Conservation (phyloP, 441 rosid species). For the Populus hybrid region DNA sequence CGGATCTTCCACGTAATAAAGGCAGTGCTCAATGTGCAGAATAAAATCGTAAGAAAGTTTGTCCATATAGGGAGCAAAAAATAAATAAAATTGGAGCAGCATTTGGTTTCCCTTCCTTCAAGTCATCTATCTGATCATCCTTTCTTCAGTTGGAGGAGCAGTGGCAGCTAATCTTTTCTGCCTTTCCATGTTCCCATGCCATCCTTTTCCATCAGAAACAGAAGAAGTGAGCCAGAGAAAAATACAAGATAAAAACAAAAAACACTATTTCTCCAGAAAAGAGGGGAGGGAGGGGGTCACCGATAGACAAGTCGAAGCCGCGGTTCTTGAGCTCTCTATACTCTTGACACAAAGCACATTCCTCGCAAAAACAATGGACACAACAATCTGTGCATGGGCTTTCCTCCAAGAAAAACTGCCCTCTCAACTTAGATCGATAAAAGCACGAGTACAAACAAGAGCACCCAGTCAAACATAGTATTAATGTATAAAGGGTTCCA, state of each 20-base stretch:
- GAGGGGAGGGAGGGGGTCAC: neutral
- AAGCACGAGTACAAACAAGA: constrained; percentile 32
- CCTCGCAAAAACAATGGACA: constrained; percentile 33
- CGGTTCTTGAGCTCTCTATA: constrained; percentile 35
- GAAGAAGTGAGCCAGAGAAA: neutral
- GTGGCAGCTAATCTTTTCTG: constrained; percentile 15
- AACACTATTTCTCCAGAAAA: neutral
- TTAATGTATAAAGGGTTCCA: constrained; percentile 26
- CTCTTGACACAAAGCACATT: constrained; percentile 41
- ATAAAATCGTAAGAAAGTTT: too few relatives aligned
- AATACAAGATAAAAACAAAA: neutral
- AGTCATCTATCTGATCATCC: constrained; percentile 17
- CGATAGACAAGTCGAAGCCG: constrained; percentile 39
- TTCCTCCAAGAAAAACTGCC: constrained; percentile 28
- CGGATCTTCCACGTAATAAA: neutral
- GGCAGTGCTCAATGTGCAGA: neutral
- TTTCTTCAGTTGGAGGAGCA: constrained; percentile 22
- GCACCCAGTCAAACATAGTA: constrained; percentile 34
- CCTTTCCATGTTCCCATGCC: constrained; percentile 34
- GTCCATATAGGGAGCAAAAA: neutral
- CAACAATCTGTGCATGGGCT: constrained; percentile 32
- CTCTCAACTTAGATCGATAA: constrained; percentile 37
- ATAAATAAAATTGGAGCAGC: neutral
- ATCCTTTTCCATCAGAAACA: constrained; percentile 18
- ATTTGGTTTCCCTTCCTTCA: too few relatives aligned